These are phyloP conservation scores for Aspergillus carlsbadensis DNA, from an alignment of 495 filamentous ascomycete species.

Conservation along the genomic window DNA sequence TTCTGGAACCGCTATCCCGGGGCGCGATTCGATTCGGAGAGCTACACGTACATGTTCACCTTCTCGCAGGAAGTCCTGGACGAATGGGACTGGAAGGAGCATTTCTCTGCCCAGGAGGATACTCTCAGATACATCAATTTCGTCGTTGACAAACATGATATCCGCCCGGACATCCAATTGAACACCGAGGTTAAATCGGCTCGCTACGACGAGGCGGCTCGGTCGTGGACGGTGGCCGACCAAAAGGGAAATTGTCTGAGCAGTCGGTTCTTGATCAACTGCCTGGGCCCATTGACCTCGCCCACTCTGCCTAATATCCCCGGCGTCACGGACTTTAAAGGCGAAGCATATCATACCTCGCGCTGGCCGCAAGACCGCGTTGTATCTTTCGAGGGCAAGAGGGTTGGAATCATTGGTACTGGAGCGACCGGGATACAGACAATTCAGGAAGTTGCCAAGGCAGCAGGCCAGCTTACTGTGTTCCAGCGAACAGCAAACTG, in stretches of 20 bases:
- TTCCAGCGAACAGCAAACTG: constrained; percentile 56
- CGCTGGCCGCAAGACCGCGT: constrained; percentile 39
- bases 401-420: constrained; percentile 56
- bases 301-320: constrained; percentile 30
- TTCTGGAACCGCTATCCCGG: constrained; percentile 36
- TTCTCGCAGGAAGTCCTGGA: constrained; percentile 23
- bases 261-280: constrained; percentile 17
- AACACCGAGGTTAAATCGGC: constrained; percentile 24
- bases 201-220: constrained; percentile 18
- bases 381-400: constrained; percentile 45
- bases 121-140: constrained; percentile 22
- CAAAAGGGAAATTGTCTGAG: neutral
- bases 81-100: constrained; percentile 31
- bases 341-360: constrained; percentile 38
- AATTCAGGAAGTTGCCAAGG: constrained; percentile 33
- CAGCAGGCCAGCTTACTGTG: constrained; percentile 41
- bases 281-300: constrained; percentile 20
- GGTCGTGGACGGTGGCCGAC: constrained; percentile 21
- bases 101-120: constrained; percentile 24
- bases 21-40: constrained; percentile 21
- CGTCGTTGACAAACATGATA: constrained; percentile 23
- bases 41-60: constrained; percentile 22
- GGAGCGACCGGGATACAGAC: constrained; percentile 7
- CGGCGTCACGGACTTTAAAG: constrained; percentile 21
- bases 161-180: constrained; percentile 30